A percentile compares a stretch with the other conserved stretches of the same genome.
Evolutionary conservation across 2,329 filamentous ascomycete species (phyloP).

Genomic region (Aspergillus sp.): DNA sequence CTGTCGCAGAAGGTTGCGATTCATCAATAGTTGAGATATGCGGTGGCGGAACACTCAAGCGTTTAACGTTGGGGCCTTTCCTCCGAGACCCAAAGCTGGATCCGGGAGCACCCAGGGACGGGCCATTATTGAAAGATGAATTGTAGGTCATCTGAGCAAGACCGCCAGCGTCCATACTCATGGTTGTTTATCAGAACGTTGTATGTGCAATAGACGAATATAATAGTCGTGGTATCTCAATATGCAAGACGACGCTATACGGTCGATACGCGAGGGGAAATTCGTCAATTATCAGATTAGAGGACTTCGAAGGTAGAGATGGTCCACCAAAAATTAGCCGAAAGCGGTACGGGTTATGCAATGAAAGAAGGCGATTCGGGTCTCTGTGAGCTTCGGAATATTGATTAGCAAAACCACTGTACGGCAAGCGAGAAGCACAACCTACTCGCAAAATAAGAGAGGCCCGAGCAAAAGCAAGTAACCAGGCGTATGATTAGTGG

Average conservation of each 20-base stretch:
- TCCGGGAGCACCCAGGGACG: constrained; percentile 70
- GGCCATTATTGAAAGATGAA: constrained; percentile 65
- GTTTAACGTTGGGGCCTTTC: constrained; percentile 85
- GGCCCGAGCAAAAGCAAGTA: constrained; percentile 19
- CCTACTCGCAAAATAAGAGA: constrained; percentile 19
- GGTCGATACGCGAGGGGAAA: constrained; percentile 8
- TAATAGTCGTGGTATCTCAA: constrained; percentile 22
- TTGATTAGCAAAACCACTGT: constrained; percentile 10
- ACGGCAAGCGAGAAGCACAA: not conserved
- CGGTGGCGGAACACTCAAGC: constrained; percentile 74
- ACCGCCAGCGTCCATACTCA: constrained; percentile 88
- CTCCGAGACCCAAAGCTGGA: constrained; percentile 82
- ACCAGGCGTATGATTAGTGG: constrained; percentile 20
- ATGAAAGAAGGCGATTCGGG: constrained; percentile 9
- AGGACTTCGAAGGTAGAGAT: constrained; percentile 20
- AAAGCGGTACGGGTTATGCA: constrained; percentile 15
- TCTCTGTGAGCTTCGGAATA: constrained; percentile 4
- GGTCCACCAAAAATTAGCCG: constrained; percentile 16
- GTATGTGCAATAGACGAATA: constrained; percentile 31
- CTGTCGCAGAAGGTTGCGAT: constrained; percentile 63
- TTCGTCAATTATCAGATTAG: constrained; percentile 34
- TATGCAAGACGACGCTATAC: constrained; percentile 16
- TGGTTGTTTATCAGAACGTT: constrained; percentile 26
- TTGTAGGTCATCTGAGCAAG: constrained; percentile 98
- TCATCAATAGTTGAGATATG: constrained; percentile 69